Evolutionary conservation across 768 basidiomycete species (phyloP).

Genomic region (Psilocybe subaeruginosa): DNA sequence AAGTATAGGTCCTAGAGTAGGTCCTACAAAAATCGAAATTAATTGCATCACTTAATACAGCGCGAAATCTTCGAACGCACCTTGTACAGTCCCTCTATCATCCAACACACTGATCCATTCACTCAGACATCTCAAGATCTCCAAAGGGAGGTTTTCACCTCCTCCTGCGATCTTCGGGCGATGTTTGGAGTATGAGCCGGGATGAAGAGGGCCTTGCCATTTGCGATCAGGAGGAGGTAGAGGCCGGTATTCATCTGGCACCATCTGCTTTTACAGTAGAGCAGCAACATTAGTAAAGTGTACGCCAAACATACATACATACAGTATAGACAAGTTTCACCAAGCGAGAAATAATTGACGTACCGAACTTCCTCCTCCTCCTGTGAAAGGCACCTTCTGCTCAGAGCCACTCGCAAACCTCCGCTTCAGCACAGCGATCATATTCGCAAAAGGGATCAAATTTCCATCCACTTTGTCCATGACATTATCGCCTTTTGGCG

Average conservation of each 20-base stretch:
- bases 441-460: conserved; percentile 42
- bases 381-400: background rate
- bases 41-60: background rate
- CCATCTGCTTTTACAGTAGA: background rate
- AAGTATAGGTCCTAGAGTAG: conserved; percentile 53
- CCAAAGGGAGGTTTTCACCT: conserved; percentile 62
- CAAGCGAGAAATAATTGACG: too few relatives aligned
- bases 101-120: conserved; percentile 64
- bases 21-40: conserved; percentile 33
- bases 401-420: background rate
- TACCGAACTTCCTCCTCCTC: background rate
- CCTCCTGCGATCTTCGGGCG: conserved; percentile 37
- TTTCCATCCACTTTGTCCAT: conserved; percentile 36
- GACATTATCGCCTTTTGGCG: conserved; percentile 22
- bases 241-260: background rate
- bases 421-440: background rate
- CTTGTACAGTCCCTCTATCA: conserved; percentile 59
- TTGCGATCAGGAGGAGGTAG: conserved; percentile 15
- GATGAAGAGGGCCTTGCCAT: conserved; percentile 43
- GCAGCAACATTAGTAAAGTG: too few relatives aligned
- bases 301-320: too few relatives aligned
- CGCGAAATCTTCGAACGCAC: conserved; percentile 30
- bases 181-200: conserved; percentile 33
- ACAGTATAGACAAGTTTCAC: too few relatives aligned
- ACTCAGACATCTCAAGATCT: conserved; percentile 56